Evolutionary conservation across 257 asterid genomes (phyloP), one percentile per base, ranked within the genome.

Genomic region (Sherardia arvensis): DNA sequence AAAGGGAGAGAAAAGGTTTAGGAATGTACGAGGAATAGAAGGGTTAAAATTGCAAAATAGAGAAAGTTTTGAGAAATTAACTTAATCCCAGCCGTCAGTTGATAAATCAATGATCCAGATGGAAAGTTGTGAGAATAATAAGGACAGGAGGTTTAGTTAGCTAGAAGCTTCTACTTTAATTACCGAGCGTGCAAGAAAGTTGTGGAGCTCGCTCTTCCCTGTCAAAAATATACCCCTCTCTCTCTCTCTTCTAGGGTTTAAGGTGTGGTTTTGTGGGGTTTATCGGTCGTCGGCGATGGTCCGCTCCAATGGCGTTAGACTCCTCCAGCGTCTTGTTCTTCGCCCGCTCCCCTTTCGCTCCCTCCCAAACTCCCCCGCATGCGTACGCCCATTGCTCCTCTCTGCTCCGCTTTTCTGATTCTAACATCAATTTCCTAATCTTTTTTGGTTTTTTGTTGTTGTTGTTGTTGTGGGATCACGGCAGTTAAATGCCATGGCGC

Each of bases 401-500:
- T 21, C 29, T 22, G 5, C 21, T 18, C 14, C 4, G 51, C 56
- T 49, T 21, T 4, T 49, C 56, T n/a, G 23, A 18, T 49, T 21
- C 20, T 49, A 9, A 21, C 57, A 17, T 26, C 0, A 14, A 7
- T 25, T 17, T 5, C 23, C 7, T 61, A 34, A 38, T 38, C 12
- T 10, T 18, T 34, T 22, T 11, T n/a, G n/a, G n/a, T 10, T 10
- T 59, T 49, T 15, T 49, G 1, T 56, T 45, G 28, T 64, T 17
- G 11, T 63, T 49, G 3, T n/a, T 26, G 56, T 49, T 43, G n/a
- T 25, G 61, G 62, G 48, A 55, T 32, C 17, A 48, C 38, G 33
- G 69, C 77, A 84, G 93, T 59, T 82, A 43, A 59, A 67, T 67
- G 78, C 51, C 20, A 77, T 69, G 74, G 77, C 55, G 4, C 56